phyloP scores from a whole-genome alignment of 305 asterid species.

The Fraxinus albicans region DNA sequence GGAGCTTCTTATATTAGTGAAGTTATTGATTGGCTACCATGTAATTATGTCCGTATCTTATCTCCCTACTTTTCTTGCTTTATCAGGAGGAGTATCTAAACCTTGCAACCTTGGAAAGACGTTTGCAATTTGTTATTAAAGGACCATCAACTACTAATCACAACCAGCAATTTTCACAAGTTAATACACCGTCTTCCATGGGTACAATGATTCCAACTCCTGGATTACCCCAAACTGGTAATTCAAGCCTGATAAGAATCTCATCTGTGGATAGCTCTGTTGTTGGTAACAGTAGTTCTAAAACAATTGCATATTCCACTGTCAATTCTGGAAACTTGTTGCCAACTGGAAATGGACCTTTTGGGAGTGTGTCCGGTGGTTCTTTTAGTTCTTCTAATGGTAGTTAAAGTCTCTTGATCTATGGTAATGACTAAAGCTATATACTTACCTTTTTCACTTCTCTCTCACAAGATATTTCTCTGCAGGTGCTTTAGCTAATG shows the following conservation, averaged over 20 bases:
- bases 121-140: slow-evolving; percentile 62
- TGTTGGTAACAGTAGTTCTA: slow-evolving; percentile 44
- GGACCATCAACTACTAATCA: slow-evolving; percentile 58
- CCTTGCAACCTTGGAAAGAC: slow-evolving; percentile 69
- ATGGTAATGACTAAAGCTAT: not conserved
- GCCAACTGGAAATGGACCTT: slow-evolving; percentile 42
- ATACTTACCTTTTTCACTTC: slow-evolving; percentile 13
- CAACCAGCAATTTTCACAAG: slow-evolving; percentile 62
- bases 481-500: slow-evolving; percentile 49
- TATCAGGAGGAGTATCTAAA: slow-evolving; percentile 80
- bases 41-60: not conserved
- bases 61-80: slow-evolving; percentile 17
- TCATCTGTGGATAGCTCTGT: slow-evolving; percentile 58
- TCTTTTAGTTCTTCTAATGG: slow-evolving; percentile 43
- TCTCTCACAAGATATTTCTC: slow-evolving; percentile 17
- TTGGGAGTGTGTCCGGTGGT: slow-evolving; percentile 39
- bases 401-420: slow-evolving; percentile 17
- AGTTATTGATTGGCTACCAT: slow-evolving; percentile 8
- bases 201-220: slow-evolving; percentile 98
- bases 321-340: slow-evolving; percentile 60
- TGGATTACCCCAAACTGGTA: slow-evolving; percentile 76
- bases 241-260: slow-evolving; percentile 46
- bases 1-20: slow-evolving; percentile 13
- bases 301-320: slow-evolving; percentile 48
- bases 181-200: slow-evolving; percentile 57